phyloP scores from a whole-genome alignment of 352 stramenopile species.

The Aphanomyces invadans region DNA sequence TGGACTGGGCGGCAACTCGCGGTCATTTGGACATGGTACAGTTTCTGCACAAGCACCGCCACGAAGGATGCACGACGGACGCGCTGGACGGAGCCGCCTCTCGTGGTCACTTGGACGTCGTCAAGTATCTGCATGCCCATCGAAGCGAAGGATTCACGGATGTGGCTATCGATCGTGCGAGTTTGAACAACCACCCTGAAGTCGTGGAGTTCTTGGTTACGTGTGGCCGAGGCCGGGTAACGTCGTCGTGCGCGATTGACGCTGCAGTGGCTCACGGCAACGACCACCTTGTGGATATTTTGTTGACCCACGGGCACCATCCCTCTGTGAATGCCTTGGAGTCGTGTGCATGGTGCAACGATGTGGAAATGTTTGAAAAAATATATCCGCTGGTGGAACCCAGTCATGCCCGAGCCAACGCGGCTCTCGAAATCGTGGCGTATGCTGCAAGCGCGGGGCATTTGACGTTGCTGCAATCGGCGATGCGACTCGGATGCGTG shows the following conservation, averaged over 20 bases:
- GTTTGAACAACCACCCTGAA: conserved; percentile 21
- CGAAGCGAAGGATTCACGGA: conserved; percentile 23
- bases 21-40: conserved; percentile 25
- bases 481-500: not conserved
- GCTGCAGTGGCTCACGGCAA: not conserved
- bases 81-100: conserved; percentile 29
- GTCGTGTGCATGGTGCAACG: not conserved
- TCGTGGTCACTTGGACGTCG: conserved; percentile 27
- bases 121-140: conserved; percentile 27
- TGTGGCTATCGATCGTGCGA: conserved; percentile 26
- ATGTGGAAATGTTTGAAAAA: not conserved
- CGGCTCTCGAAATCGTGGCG: not conserved
- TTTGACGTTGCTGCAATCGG: not conserved
- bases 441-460: not conserved
- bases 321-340: not conserved
- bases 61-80: conserved; percentile 26
- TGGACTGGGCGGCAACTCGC: conserved; percentile 3
- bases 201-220: conserved; percentile 24
- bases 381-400: not conserved
- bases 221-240: not conserved
- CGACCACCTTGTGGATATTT: not conserved
- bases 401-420: not conserved
- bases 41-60: conserved; percentile 26
- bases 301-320: not conserved
- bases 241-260: not conserved